A percentile compares a stretch with the other conserved stretches of the same genome.
These are phyloP conservation scores for Halophytophthora batemanensis DNA, from an alignment of 352 stramenopile species.

Conservation along the genomic window DNA sequence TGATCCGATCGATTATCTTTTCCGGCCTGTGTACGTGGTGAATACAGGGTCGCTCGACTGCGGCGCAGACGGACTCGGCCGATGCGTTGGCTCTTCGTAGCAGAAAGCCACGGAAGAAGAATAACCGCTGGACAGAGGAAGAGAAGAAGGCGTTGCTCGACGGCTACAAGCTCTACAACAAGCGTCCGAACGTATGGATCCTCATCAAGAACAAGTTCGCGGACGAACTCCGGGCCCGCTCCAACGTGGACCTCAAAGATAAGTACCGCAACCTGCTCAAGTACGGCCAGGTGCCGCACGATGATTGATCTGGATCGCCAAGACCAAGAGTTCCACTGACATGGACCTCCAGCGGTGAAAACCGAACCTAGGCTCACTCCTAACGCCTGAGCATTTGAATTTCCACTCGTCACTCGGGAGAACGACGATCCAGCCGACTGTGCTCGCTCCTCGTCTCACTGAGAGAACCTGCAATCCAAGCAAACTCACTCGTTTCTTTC, in stretches of 20 bases:
- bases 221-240: conserved; percentile 41
- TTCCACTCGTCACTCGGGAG: too few species aligned
- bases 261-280: conserved; percentile 78
- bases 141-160: conserved; percentile 59
- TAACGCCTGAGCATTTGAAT: too few species aligned
- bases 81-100: neutral
- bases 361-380: too few species aligned
- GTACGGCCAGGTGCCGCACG: conserved; percentile 28
- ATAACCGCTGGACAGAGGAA: conserved; percentile 47
- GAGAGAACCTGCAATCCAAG: conserved; percentile 21
- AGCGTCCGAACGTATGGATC: conserved; percentile 57
- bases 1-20: too few species aligned
- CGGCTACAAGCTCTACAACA: conserved; percentile 51
- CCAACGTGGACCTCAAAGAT: conserved; percentile 82
- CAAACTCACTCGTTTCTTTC: conserved; percentile 29
- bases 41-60: too few species aligned
- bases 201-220: conserved; percentile 63
- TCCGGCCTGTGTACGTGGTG: too few species aligned
- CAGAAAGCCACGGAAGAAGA: conserved; percentile 12
- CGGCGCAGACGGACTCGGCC: conserved; percentile 5
- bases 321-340: too few species aligned
- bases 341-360: too few species aligned
- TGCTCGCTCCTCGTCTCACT: conserved; percentile 2
- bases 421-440: neutral
- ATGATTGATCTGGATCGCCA: too few species aligned